phyloP scores from a whole-genome alignment of 345 rosid species.

The Camelina sativa region DNA sequence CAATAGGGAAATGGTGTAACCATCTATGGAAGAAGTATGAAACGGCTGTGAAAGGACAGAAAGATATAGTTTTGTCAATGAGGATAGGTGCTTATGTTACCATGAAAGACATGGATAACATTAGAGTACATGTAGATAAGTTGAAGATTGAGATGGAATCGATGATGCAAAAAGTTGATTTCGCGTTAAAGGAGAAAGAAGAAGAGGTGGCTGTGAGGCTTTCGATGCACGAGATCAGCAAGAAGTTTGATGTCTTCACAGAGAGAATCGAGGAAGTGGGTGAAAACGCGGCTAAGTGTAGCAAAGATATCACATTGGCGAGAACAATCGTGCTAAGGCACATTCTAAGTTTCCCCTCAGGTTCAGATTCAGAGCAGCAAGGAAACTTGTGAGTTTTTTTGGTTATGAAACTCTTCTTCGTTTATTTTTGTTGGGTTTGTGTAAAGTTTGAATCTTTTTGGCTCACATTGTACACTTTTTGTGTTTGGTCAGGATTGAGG shows the following conservation, averaged over 20 bases:
- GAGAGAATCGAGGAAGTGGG: constrained; percentile 67
- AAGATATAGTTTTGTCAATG: constrained; percentile 56
- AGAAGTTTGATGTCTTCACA: constrained; percentile 56
- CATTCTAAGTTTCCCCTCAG: constrained; percentile 54
- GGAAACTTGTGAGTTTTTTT: constrained; percentile 37
- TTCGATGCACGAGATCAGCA: constrained; percentile 77
- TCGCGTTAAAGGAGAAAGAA: constrained; percentile 57
- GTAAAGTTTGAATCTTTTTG: constrained; percentile 2
- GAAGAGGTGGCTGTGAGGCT: constrained; percentile 58
- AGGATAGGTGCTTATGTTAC: constrained; percentile 53
- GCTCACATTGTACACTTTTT: constrained; percentile 11
- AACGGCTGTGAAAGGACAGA: constrained; percentile 59
- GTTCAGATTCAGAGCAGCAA: constrained; percentile 45
- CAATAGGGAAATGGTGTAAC: constrained; percentile 84
- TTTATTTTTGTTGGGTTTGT: background rate
- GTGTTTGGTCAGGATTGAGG: constrained; percentile 43
- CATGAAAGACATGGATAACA: constrained; percentile 66
- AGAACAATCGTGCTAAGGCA: constrained; percentile 71
- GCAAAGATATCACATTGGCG: constrained; percentile 65
- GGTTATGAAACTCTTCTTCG: background rate
- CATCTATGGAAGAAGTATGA: constrained; percentile 69
- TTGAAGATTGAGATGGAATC: constrained; percentile 63
- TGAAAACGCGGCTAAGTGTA: constrained; percentile 66
- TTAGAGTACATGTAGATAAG: constrained; percentile 56
- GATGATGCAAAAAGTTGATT: constrained; percentile 53